Evolutionary conservation across 495 filamentous ascomycete species (phyloP), one percentile per base, ranked within the genome.

Genomic region (Lasiosphaeris hirsuta): DNA sequence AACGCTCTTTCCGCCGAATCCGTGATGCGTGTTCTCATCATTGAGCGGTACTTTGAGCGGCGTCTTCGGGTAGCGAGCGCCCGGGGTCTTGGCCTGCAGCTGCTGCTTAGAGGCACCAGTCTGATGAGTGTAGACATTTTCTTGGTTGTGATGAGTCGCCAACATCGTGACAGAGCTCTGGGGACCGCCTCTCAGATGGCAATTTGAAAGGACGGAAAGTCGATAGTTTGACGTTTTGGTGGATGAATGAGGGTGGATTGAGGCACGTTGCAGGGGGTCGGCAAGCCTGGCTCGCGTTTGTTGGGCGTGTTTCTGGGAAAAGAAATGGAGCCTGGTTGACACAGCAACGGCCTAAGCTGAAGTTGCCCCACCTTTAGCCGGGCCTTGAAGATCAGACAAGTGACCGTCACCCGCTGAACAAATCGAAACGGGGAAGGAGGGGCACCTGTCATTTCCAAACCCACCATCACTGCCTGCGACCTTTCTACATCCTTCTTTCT

Each of bases 21-120:
- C 78, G n/a, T 76, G 65, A n/a, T 75, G 73, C 19, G 71, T 61
- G 75, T 96, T 97, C 69, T 97, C 94, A 64, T 97, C 90, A 58
- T 96, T 91, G 57, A 92, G 74, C 15, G 89, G 85, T 33, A 92
- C 71, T 64, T 89, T 93, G 68, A 92, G 84, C 0, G 90, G 91
- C 7, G 92, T 95, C 70, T 94, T 96, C 9, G 86, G 86, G 59
- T 80, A 85, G 70, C 84, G 83, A 54, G 82, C 80, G 51, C 85
- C 86, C 0, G 91, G 93, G 15, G 92, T 92, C 75, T 95, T 96
- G 19, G 89, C 81, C 59, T 83, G 80, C 40, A 79, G 66, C 64
- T 93, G 81, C 35, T 90, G 86, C 71, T 96, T 96, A 10, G 84
- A 76, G 13, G 88, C 84, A n/a, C 89, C 84, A 49, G 86, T 84